Evolutionary conservation across 306 rosid species (phyloP), one percentile per base, ranked within the genome.

Genomic region (Cucumis sativus): DNA sequence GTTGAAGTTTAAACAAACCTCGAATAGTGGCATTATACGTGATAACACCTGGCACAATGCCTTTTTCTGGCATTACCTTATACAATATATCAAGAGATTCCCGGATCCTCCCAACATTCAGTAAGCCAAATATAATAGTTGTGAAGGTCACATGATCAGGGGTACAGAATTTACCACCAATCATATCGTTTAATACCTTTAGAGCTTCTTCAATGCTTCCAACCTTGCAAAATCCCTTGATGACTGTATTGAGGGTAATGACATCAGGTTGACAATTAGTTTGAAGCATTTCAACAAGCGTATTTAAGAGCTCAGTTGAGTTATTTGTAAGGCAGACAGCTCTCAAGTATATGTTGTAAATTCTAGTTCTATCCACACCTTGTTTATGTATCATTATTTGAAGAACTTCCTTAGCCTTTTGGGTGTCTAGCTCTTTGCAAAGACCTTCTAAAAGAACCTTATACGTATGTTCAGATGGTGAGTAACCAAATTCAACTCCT

Each of bases 131-230:
- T 66, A 92, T 84, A 61, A 87, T 75, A 11, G 93, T 88, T 43
- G 98, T 94, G 86, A 90, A 94, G 74, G 92, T 88, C 79, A 94
- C 95, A 33, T 71, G 80, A 84, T 94, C 89, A 51, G 93, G 98
- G 8, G 88, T 84, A 78, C 87, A 84, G 82, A 90, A 92, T 65
- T 92, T 91, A 21, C 96, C 91, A 30, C 47, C 52, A 71, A 79
- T 77, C 97, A 92, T 90, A 81, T 91, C 96, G 62, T 88, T 66
- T 75, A 92, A 80, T 35, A 94, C 89, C 83, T 84, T 86, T 17
- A 86, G 74, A 69, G 98, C 93, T 76, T 92, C 95, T 60, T 83
- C 92, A 18, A 92, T 82, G 80, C 91, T 92, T 61, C 89, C 93
- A 86, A 78, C 87, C 82, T 89, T 91, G 89, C 96, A 92, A 80